Evolutionary conservation across 805 yeast genomes (phyloP).

Genomic region (Lipomyces orientalis): DNA sequence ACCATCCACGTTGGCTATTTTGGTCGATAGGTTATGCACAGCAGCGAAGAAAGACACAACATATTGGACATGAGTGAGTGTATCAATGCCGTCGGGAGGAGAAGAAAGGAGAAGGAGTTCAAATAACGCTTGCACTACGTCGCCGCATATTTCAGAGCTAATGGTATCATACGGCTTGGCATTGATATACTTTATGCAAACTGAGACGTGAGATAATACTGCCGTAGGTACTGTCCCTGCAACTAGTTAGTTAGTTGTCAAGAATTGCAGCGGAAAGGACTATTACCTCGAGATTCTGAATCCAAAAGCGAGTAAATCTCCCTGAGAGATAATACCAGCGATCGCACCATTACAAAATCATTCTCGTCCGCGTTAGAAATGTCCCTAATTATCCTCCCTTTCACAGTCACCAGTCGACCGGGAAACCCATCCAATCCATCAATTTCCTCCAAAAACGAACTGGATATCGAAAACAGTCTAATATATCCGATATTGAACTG

Average conservation of each 20-base stretch:
- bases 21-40: conserved; percentile 7
- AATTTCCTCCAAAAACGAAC: not conserved
- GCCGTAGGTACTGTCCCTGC: not conserved
- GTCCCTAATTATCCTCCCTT: not conserved
- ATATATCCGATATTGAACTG: not conserved
- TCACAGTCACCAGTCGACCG: not conserved
- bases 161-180: not conserved
- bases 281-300: not conserved
- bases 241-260: not conserved
- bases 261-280: not conserved
- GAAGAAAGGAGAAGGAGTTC: conserved; percentile 8
- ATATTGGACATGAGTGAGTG: not conserved
- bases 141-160: not conserved
- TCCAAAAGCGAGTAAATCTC: conserved; percentile 7
- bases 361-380: not conserved
- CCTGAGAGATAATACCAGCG: conserved; percentile 5
- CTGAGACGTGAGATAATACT: not conserved
- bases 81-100: not conserved
- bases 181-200: not conserved
- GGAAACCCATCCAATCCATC: not conserved
- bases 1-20: not conserved
- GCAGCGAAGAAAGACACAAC: conserved; percentile 6
- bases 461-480: conserved; percentile 6
- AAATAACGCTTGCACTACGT: conserved; percentile 13
- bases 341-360: not conserved